phyloP scores from a whole-genome alignment of 2,329 filamentous ascomycete species.

The Ophiognomonia clavigignenti-juglandacearum region DNA sequence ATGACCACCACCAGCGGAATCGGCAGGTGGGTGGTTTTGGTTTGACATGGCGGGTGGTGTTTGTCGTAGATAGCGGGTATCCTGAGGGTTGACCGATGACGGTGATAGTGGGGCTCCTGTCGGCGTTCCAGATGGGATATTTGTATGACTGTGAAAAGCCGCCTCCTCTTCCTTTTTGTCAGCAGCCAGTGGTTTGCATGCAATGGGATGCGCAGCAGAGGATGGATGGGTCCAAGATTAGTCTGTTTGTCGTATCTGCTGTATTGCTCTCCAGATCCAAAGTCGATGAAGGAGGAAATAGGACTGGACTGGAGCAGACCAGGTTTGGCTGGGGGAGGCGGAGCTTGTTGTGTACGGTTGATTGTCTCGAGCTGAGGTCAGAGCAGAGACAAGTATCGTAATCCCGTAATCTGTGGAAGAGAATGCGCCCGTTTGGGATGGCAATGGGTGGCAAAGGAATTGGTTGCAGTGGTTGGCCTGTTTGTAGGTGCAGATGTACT shows the following conservation, averaged over 20 bases:
- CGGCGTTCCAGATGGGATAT: not conserved
- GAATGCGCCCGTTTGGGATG: no score
- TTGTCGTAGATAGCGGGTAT: not conserved
- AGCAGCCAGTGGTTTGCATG: no score
- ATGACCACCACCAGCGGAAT: slow-evolving; percentile 37
- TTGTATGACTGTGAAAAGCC: not conserved
- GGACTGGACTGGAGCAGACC: not conserved
- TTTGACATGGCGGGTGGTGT: slow-evolving; percentile 38
- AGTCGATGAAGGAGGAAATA: not conserved
- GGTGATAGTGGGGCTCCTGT: not conserved
- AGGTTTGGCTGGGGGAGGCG: not conserved
- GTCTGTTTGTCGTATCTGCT: no score
- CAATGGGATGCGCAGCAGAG: no score
- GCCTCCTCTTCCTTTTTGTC: not conserved
- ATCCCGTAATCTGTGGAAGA: slow-evolving; percentile 1
- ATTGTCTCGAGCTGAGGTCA: slow-evolving; percentile 1
- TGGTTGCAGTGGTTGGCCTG: no score
- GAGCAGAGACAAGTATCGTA: slow-evolving; percentile 6
- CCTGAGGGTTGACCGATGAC: not conserved
- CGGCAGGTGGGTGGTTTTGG: slow-evolving; percentile 29
- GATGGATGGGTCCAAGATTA: no score
- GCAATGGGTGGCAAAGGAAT: slow-evolving; percentile 1
- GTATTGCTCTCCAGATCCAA: not conserved
- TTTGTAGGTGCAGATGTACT: not conserved
- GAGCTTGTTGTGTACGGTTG: not conserved